These are phyloP conservation scores for Rhynchosporium agropyri DNA, from an alignment of 2,329 filamentous ascomycete genomes.

Conservation along the genomic window DNA sequence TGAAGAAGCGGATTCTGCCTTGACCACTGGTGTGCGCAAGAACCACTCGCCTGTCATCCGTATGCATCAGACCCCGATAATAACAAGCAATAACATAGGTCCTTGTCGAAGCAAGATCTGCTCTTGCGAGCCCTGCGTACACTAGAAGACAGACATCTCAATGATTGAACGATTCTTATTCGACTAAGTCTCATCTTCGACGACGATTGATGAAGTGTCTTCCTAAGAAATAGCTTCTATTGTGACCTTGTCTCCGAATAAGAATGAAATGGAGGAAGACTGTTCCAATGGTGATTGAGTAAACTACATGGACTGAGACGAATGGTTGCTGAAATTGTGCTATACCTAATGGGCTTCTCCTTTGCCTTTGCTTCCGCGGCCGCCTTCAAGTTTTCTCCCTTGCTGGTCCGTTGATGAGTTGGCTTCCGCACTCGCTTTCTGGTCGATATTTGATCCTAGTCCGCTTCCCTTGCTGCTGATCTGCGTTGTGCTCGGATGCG, in stretches of 20 bases:
- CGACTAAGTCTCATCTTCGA: not conserved
- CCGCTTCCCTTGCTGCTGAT: no score
- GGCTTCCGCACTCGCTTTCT: no score
- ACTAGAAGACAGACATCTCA: not conserved
- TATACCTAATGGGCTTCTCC: no score
- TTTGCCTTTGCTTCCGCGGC: no score
- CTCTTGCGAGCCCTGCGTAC: not conserved
- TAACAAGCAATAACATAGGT: not conserved
- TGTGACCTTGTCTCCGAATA: not conserved
- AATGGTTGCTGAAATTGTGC: no score
- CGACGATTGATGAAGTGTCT: not conserved
- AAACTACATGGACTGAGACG: no score
- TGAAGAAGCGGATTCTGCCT: no score
- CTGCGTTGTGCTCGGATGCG: no score
- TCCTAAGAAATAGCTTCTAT: conserved; percentile 3
- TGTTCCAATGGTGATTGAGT: no score
- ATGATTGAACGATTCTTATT: not conserved
- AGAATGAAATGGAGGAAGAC: not conserved
- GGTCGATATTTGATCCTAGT: no score
- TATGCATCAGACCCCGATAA: not conserved
- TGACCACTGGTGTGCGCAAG: not conserved
- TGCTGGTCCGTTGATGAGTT: no score
- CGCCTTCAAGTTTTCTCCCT: no score
- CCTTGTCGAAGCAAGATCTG: conserved; percentile 1
- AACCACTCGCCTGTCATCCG: conserved; percentile 1